Conservation (phyloP, 352 stramenopile genomes). For the Phytophthora hibernalis region DNA sequence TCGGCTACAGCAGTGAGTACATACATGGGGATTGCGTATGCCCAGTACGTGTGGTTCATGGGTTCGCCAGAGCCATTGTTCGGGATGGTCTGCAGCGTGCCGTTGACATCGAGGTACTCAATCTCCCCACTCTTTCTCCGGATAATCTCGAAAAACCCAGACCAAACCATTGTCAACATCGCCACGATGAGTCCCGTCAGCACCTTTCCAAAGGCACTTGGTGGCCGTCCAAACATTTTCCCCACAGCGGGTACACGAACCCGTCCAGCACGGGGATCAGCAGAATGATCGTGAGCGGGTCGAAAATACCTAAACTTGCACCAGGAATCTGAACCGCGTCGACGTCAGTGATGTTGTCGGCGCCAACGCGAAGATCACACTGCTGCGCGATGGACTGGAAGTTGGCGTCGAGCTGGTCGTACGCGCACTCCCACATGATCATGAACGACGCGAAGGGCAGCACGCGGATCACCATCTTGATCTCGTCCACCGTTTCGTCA, state of each 20-base stretch:
- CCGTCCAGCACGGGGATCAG: constrained; percentile 79
- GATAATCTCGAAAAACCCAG: constrained; percentile 83
- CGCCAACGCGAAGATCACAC: constrained; percentile 70
- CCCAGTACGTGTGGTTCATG: constrained; percentile 89
- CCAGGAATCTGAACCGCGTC: constrained; percentile 69
- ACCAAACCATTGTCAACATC: constrained; percentile 88
- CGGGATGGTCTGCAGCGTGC: constrained; percentile 37
- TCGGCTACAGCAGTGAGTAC: constrained; percentile 82
- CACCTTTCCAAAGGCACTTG: constrained; percentile 85
- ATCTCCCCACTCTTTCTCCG: constrained; percentile 61
- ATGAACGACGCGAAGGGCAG: constrained; percentile 90
- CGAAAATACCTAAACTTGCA: constrained; percentile 86
- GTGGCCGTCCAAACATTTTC: constrained; percentile 54
- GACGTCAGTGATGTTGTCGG: constrained; percentile 37
- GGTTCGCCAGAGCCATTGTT: constrained; percentile 69
- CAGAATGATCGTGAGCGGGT: constrained; percentile 85
- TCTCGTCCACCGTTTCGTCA: constrained; percentile 84
- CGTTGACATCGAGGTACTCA: constrained; percentile 36
- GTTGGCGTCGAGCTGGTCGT: constrained; percentile 88
- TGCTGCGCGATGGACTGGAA: constrained; percentile 90
- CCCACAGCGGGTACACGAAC: constrained; percentile 80
- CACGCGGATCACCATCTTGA: constrained; percentile 87
- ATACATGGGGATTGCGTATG: constrained; percentile 85
- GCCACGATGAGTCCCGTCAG: constrained; percentile 76
- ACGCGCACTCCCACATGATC: constrained; percentile 91